Conservation (phyloP, 805 yeast species). For the Wickerhamiella brachini region DNA sequence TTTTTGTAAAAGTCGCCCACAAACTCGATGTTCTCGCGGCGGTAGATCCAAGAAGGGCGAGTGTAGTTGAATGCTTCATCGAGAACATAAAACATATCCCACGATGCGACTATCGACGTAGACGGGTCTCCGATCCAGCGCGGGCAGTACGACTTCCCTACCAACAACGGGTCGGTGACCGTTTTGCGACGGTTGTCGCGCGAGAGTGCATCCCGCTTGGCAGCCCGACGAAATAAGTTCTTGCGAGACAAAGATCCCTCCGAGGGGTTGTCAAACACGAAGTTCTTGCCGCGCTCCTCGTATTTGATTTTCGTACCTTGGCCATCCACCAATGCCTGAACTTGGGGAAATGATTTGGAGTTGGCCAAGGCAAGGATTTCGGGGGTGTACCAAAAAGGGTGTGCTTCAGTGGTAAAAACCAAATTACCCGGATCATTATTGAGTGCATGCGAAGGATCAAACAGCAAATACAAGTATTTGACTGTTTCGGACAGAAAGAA, state of each 20-base stretch:
- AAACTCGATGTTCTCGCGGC: background rate
- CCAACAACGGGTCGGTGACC: background rate
- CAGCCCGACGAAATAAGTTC: background rate
- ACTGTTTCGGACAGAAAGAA: constrained; percentile 80
- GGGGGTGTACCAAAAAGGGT: constrained; percentile 62
- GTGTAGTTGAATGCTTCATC: constrained; percentile 11
- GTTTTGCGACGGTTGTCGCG: background rate
- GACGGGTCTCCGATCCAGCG: background rate
- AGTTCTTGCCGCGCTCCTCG: background rate
- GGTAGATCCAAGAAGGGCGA: constrained; percentile 14
- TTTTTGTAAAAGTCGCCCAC: constrained; percentile 11
- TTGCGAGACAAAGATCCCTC: background rate
- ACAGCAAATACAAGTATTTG: constrained; percentile 66
- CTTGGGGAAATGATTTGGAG: constrained; percentile 8
- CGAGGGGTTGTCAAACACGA: background rate
- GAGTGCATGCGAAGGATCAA: constrained; percentile 50
- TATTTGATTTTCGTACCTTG: background rate
- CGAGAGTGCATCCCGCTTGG: background rate
- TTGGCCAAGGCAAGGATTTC: constrained; percentile 19
- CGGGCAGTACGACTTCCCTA: background rate
- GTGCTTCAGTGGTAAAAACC: constrained; percentile 80
- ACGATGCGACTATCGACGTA: constrained; percentile 23
- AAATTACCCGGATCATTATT: constrained; percentile 29
- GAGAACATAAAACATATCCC: constrained; percentile 21
- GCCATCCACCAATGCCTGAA: constrained; percentile 14